Conservation (phyloP, 1,284 basidiomycete species). For the Leucoagaricus sp. region DNA sequence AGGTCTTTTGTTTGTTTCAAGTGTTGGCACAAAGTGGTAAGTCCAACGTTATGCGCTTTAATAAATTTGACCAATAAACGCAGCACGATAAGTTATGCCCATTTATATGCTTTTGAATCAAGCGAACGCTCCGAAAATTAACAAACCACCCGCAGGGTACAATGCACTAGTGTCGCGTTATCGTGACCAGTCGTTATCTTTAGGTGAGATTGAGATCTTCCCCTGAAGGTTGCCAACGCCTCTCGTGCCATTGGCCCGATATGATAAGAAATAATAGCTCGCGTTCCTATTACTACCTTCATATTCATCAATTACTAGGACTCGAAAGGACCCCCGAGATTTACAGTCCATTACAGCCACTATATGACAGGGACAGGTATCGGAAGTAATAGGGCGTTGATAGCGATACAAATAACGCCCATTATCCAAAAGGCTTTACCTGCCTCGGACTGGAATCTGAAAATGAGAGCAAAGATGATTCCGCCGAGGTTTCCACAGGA, state of each 20-base stretch:
- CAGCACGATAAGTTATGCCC: neutral
- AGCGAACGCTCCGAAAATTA: neutral
- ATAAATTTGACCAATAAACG: neutral
- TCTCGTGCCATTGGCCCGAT: neutral
- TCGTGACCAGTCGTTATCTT: neutral
- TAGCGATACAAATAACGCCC: slow-evolving; percentile 36
- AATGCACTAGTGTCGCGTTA: neutral
- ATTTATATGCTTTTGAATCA: neutral
- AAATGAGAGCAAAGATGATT: slow-evolving; percentile 49
- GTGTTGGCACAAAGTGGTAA: neutral
- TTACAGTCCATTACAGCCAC: slow-evolving; percentile 14
- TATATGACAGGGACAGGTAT: slow-evolving; percentile 25
- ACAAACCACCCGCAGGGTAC: neutral
- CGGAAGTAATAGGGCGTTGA: slow-evolving; percentile 26
- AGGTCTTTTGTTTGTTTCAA: neutral
- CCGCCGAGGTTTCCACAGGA: slow-evolving; percentile 56
- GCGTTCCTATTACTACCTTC: neutral
- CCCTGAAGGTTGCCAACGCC: neutral
- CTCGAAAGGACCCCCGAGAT: too few relatives aligned
- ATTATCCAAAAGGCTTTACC: slow-evolving; percentile 51
- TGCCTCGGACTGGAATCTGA: slow-evolving; percentile 45
- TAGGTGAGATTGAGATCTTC: neutral
- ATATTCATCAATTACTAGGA: neutral
- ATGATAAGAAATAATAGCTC: neutral
- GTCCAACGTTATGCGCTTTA: neutral